Conservation (phyloP, 148 eudicot genomes). For the Heliamphora exappendiculata region DNA sequence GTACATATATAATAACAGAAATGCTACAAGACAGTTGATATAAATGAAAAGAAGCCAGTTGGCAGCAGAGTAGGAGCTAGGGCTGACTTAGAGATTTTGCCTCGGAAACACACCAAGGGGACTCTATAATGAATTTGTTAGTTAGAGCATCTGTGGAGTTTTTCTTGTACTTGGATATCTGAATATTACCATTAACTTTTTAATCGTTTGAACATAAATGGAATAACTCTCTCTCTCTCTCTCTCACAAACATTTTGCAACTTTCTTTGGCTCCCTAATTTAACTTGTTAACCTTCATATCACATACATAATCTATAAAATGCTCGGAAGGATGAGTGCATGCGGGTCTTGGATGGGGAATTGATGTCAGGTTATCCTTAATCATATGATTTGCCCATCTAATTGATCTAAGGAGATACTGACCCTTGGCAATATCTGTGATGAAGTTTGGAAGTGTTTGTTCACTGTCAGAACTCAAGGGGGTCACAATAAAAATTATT, state of each 20-base stretch:
- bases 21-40: not conserved
- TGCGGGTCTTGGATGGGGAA: no score
- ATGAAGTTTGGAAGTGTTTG: not conserved
- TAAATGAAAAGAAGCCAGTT: not conserved
- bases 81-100: slow-evolving; percentile 7
- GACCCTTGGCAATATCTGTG: not conserved
- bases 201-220: not conserved
- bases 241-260: not conserved
- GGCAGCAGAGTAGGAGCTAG: slow-evolving; percentile 4
- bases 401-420: not conserved
- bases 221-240: not conserved
- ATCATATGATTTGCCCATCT: no score
- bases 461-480: not conserved
- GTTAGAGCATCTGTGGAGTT: not conserved
- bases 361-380: no score
- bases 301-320: not conserved
- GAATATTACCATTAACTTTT: not conserved
- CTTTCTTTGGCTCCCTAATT: not conserved
- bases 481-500: not conserved
- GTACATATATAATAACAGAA: slow-evolving; percentile 10
- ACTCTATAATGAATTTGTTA: not conserved
- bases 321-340: not conserved
- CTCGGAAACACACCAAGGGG: not conserved
- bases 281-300: not conserved
- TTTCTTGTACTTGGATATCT: slow-evolving; percentile 5